These are phyloP conservation scores for Westerdykella ornata DNA, from an alignment of 2,329 filamentous ascomycete species.

Conservation along the genomic window DNA sequence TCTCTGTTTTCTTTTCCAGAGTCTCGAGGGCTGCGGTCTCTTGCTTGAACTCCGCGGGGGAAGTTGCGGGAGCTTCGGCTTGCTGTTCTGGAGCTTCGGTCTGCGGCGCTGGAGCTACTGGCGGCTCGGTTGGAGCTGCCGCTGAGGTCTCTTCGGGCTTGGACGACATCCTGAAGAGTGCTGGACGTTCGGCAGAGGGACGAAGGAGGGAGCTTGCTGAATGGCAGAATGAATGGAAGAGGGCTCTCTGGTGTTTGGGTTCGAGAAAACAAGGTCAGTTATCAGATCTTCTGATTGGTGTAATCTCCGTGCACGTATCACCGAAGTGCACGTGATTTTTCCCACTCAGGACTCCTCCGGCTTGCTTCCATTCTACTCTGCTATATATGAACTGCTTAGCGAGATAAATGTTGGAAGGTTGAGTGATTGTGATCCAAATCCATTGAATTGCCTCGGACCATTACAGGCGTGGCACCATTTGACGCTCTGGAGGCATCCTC, in stretches of 20 bases:
- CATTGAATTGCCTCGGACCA: too few species aligned
- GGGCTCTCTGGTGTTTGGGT: neutral
- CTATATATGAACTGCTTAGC: too few species aligned
- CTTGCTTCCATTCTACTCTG: too few species aligned
- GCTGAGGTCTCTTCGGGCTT: conserved; percentile 1
- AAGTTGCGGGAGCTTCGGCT: neutral
- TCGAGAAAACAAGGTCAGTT: conserved; percentile 1
- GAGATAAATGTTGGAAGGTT: too few species aligned
- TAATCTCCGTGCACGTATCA: conserved; percentile 2
- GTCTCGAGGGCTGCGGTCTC: neutral
- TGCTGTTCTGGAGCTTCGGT: neutral
- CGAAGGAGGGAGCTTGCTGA: neutral
- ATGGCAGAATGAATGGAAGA: neutral
- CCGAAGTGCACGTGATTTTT: conserved; percentile 1
- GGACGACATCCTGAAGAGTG: conserved; percentile 1
- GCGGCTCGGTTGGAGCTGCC: neutral
- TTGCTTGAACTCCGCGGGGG: neutral
- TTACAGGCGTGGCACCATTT: too few species aligned
- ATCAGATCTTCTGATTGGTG: conserved; percentile 6
- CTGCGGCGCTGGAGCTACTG: neutral
- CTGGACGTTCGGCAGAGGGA: neutral
- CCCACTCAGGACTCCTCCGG: too few species aligned
- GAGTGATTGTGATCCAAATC: too few species aligned
- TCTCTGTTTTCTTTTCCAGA: conserved; percentile 2
- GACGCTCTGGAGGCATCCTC: too few species aligned